phyloP scores from a whole-genome alignment of 805 yeast species.

The Komagataella pastoris region DNA sequence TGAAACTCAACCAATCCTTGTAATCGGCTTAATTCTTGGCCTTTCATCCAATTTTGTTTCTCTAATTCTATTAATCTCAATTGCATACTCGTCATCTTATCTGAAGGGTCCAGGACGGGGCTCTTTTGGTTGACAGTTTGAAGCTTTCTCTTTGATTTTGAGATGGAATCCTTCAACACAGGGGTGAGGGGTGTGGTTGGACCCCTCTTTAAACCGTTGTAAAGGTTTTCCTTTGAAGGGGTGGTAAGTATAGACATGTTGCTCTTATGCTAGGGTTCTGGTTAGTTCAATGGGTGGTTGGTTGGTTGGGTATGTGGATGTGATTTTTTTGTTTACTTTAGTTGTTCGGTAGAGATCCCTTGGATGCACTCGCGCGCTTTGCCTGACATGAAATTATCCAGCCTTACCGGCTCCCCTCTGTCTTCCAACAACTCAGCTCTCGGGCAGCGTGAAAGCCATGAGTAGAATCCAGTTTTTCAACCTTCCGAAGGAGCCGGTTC shows the following conservation, averaged over 20 bases:
- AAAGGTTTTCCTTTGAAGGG: background rate
- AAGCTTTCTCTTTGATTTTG: background rate
- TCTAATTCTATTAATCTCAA: background rate
- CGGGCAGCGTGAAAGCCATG: background rate
- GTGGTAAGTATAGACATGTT: background rate
- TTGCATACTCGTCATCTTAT: background rate
- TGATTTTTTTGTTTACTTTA: background rate
- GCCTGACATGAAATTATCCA: background rate
- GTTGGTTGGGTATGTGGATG: background rate
- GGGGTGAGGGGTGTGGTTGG: background rate
- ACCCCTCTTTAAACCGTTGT: background rate
- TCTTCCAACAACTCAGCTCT: background rate
- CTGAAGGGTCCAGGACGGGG: background rate
- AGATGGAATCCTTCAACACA: background rate
- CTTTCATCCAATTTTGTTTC: background rate
- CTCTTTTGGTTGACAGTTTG: background rate
- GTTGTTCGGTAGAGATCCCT: background rate
- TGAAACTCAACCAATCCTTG: background rate
- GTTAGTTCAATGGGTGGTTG: background rate
- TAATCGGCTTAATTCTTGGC: background rate
- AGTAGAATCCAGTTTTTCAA: background rate
- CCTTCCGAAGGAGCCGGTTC: constrained; percentile 10
- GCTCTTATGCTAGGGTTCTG: background rate
- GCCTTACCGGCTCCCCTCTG: too few species aligned
- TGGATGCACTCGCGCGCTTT: background rate